Base-by-base conservation (phyloP, 495 filamentous ascomycete genomes). In the Aspergillus asperescens region DNA sequence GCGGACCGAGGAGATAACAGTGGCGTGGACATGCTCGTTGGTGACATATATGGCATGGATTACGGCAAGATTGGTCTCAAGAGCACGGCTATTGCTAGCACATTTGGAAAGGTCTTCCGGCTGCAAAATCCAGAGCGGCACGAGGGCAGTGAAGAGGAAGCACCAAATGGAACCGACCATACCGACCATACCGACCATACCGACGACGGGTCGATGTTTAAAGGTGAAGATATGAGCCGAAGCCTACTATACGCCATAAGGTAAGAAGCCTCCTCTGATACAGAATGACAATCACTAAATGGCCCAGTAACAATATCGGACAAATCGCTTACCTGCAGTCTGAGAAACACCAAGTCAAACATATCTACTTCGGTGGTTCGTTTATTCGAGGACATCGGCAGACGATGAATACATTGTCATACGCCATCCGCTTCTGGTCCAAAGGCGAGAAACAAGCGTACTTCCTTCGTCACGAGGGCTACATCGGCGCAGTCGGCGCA, bases 341-440 rank as follows among this genome's bases (percentile, higher is more conserved):
- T 25, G 89, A 95, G 60, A 93, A 95, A 62, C 90, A 98, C 66
- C 77, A 81, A 41, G 77, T 96, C 16, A 86, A 88, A 46, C 84
- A 90, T 64, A 97, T 98, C 49, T 98, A 98, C 69, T 98, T 98
- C 62, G 93, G 93, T 10, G 93, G 93, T 7, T 90, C 86, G 7
- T 98, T 97, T 68, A 98, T 98, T 63, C 86, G 94, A 12, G 92
- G 93, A 37, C 93, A 98, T 67, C 82, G 83, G 9, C 94, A 97
- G 67, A 98, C 93, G 13, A 97, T 98, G 86, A 92, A 95, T 64
- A 96, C 93, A 0, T 77, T 98, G 1, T 87, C 85, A 31, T 97
- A 93, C 62, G 93, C 92, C 62, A 97, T 97, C 71, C 86, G 86
- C 49, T 98, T 96, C 71, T 98, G 93, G 93, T 90, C 86, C 59